Conservation (phyloP, 2,329 filamentous ascomycete species). For the Salinomyces thailandicus region DNA sequence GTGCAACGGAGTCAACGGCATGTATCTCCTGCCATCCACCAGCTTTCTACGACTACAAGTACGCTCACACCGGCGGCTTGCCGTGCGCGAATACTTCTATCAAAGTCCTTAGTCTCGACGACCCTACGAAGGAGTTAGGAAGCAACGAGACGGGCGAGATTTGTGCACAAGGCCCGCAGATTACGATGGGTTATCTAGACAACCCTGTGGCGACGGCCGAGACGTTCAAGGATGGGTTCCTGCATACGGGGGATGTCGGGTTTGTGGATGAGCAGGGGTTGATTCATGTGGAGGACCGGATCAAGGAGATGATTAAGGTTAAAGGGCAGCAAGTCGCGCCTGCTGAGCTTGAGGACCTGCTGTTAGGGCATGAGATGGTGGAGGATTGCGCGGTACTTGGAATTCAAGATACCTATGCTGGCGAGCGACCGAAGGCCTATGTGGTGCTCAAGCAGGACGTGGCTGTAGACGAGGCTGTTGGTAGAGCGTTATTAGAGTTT, state of each 20-base stretch:
- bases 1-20: conserved; percentile 56
- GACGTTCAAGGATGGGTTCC: conserved; percentile 40
- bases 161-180: conserved; percentile 26
- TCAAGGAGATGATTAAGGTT: conserved; percentile 61
- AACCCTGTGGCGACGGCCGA: conserved; percentile 27
- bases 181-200: conserved; percentile 29
- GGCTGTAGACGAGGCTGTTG: conserved; percentile 16
- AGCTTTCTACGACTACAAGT: conserved; percentile 45
- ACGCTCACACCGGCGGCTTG: conserved; percentile 45
- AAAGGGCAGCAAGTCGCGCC: conserved; percentile 54
- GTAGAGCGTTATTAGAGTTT: conserved; percentile 44
- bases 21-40: conserved; percentile 54
- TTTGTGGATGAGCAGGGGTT: conserved; percentile 45
- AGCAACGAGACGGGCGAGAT: conserved; percentile 43
- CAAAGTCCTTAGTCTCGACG: conserved; percentile 47
- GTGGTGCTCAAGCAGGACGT: conserved; percentile 36
- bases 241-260: conserved; percentile 51
- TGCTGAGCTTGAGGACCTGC: conserved; percentile 51
- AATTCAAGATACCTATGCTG: conserved; percentile 44
- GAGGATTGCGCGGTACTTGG: conserved; percentile 49
- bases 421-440: conserved; percentile 48
- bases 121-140: conserved; percentile 28
- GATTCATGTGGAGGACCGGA: conserved; percentile 49
- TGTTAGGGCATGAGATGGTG: conserved; percentile 47
- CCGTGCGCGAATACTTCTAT: conserved; percentile 49